phyloP scores from a whole-genome alignment of 495 filamentous ascomycete genomes.

The Penicillium bialowiezense region DNA sequence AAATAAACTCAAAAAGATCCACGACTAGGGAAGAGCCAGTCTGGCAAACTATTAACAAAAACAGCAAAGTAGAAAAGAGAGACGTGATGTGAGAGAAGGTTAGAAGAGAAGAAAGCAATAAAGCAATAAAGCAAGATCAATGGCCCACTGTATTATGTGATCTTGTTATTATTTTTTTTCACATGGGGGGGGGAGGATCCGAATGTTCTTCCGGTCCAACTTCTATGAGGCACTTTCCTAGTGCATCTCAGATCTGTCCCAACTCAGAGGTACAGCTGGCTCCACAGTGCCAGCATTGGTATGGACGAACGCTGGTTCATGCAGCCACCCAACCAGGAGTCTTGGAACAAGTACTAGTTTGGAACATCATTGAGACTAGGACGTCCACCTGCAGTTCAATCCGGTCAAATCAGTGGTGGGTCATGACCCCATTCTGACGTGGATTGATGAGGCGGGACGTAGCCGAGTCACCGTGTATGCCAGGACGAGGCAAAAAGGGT shows the following conservation, averaged over 20 bases:
- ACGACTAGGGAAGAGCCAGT: conserved; percentile 5
- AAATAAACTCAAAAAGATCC: neutral
- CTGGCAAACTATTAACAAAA: conserved; percentile 6
- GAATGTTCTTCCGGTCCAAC: neutral
- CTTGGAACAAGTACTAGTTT: neutral
- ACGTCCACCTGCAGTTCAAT: neutral
- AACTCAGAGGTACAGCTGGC: neutral
- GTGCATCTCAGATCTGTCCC: neutral
- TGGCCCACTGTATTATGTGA: conserved; percentile 2
- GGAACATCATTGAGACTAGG: neutral
- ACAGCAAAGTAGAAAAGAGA: neutral
- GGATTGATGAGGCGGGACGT: neutral
- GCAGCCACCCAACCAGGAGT: neutral
- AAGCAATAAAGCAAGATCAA: neutral
- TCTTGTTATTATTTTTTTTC: neutral
- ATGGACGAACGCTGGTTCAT: neutral
- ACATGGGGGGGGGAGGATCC: neutral
- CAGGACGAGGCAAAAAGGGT: neutral
- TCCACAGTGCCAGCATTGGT: neutral
- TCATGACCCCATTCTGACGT: neutral
- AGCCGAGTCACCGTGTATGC: neutral
- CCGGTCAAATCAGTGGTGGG: neutral
- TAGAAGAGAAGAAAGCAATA: neutral
- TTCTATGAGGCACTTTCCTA: neutral
- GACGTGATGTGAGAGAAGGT: neutral